These are phyloP conservation scores for Myxozyma sirexii DNA, from an alignment of 805 yeast species.

Conservation along the genomic window DNA sequence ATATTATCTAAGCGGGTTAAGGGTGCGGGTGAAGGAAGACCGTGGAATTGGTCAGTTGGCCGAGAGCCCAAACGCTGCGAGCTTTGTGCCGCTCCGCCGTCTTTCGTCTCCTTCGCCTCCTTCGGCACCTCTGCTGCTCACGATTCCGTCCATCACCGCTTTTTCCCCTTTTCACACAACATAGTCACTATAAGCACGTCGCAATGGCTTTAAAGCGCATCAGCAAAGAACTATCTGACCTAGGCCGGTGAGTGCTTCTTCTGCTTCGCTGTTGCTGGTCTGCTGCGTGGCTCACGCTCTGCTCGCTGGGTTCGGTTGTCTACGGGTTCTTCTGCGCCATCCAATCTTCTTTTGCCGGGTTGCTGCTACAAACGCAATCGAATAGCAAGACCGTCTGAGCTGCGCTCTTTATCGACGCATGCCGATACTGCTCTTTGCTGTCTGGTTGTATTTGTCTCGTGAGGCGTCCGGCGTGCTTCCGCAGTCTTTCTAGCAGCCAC, in stretches of 20 bases:
- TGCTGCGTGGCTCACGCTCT: not conserved
- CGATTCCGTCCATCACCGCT: not conserved
- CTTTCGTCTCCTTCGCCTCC: not conserved
- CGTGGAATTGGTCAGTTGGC: slow-evolving; percentile 7
- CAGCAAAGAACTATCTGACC: slow-evolving; percentile 90
- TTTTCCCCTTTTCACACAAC: not conserved
- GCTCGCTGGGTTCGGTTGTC: too few species aligned
- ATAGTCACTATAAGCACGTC: not conserved
- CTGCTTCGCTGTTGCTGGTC: not conserved
- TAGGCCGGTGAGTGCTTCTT: slow-evolving; percentile 74
- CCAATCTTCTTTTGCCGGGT: not conserved
- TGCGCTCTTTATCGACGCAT: too few species aligned
- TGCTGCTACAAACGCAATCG: too few species aligned
- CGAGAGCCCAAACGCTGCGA: slow-evolving; percentile 1
- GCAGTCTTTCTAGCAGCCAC: too few species aligned
- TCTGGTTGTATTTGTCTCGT: too few species aligned
- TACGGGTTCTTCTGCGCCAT: not conserved
- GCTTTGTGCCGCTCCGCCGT: slow-evolving; percentile 4
- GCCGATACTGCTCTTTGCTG: too few species aligned
- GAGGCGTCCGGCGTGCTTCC: too few species aligned
- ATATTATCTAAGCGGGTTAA: not conserved
- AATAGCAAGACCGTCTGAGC: too few species aligned
- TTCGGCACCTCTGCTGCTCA: not conserved
- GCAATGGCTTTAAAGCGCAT: slow-evolving; percentile 88
- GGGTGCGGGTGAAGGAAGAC: slow-evolving; percentile 15